Conservation (phyloP, 257 asterid species). For the Anisodus acutangulus region DNA sequence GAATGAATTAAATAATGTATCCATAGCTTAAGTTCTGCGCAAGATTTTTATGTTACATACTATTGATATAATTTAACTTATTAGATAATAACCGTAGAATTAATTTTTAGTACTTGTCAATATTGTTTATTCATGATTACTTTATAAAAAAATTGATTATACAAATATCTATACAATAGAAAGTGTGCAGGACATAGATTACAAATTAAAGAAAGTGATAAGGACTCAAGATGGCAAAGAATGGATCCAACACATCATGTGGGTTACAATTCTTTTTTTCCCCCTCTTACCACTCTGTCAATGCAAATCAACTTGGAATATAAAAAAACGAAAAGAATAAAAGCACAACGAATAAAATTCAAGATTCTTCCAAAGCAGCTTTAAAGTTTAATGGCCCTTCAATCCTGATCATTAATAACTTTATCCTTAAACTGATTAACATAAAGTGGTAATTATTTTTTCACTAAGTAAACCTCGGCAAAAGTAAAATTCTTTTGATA, state of each 20-base stretch:
- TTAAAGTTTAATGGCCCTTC: not conserved
- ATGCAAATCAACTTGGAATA: slow-evolving; percentile 31
- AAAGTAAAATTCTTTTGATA: not conserved
- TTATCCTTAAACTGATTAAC: slow-evolving; percentile 29
- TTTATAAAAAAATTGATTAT: too few species aligned
- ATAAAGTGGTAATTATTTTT: slow-evolving; percentile 19
- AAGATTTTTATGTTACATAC: too few species aligned
- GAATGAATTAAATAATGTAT: too few species aligned
- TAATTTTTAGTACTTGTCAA: too few species aligned
- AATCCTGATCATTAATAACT: not conserved
- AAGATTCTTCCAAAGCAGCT: slow-evolving; percentile 33
- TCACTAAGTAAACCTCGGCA: not conserved
- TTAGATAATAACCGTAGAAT: too few species aligned
- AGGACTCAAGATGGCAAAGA: slow-evolving; percentile 28
- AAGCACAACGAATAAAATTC: slow-evolving; percentile 28
- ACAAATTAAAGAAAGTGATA: slow-evolving; percentile 26
- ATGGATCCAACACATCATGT: slow-evolving; percentile 49
- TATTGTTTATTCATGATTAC: too few species aligned
- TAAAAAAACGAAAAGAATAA: not conserved
- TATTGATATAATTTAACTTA: too few species aligned
- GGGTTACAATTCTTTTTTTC: slow-evolving; percentile 34
- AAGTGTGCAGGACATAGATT: not conserved
- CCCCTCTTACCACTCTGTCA: slow-evolving; percentile 28
- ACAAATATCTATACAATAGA: not conserved
- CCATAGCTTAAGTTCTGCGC: too few species aligned